Conservation (phyloP, 176 grass and related monocot genomes). For the Cymbopogon citratus region DNA sequence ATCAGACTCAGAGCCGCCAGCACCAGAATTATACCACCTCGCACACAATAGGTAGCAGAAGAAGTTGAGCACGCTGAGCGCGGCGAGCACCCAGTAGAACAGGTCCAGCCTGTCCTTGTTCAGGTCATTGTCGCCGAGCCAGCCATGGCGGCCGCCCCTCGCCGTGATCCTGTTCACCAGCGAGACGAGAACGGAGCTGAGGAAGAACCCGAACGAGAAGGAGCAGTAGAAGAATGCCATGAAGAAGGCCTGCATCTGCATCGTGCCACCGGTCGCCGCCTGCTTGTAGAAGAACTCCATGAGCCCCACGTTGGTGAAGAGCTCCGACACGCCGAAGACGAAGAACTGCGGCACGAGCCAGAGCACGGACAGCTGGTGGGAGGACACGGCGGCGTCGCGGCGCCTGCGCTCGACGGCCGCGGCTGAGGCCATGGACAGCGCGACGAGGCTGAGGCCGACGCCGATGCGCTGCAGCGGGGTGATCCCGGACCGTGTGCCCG, state of each 20-base stretch:
- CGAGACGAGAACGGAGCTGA: constrained; percentile 53
- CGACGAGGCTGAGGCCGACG: constrained; percentile 43
- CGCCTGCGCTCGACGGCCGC: constrained; percentile 36
- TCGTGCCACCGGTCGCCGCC: constrained; percentile 25
- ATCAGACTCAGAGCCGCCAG: background rate
- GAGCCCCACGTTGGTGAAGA: constrained; percentile 62
- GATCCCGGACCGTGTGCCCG: constrained; percentile 20
- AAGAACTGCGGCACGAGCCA: constrained; percentile 66
- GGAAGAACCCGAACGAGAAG: constrained; percentile 62
- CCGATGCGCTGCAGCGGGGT: constrained; percentile 53
- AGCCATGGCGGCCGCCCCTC: background rate
- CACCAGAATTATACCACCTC: constrained; percentile 33
- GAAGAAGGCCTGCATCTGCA: constrained; percentile 44
- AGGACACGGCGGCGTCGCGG: background rate
- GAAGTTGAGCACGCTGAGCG: constrained; percentile 54
- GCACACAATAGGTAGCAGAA: constrained; percentile 54
- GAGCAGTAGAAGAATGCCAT: constrained; percentile 66
- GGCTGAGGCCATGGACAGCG: constrained; percentile 56
- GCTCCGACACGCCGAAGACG: constrained; percentile 54
- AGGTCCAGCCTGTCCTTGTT: constrained; percentile 59
- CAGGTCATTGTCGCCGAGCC: constrained; percentile 60
- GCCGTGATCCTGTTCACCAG: constrained; percentile 45
- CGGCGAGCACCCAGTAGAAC: constrained; percentile 49
- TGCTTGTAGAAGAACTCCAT: constrained; percentile 69
- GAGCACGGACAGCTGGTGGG: constrained; percentile 18